These are phyloP conservation scores for Penicillium sp. DNA, from an alignment of 2,329 filamentous ascomycete species.

Conservation along the genomic window DNA sequence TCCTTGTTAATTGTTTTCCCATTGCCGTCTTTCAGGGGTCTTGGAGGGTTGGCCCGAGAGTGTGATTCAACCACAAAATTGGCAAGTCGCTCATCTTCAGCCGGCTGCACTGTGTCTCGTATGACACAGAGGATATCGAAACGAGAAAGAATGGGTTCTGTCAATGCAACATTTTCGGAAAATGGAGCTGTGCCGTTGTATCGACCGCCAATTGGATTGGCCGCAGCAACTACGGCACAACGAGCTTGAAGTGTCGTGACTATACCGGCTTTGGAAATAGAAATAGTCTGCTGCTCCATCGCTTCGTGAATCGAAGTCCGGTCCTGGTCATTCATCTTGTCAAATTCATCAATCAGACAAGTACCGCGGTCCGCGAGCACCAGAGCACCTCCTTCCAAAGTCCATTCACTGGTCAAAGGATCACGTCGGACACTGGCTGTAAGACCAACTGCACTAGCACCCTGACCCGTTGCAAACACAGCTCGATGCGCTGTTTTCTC, in stretches of 20 bases:
- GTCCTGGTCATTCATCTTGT: slow-evolving; percentile 99
- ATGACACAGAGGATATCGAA: slow-evolving; percentile 98
- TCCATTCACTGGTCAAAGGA: slow-evolving; percentile 95
- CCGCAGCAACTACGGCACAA: slow-evolving; percentile 92
- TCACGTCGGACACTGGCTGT: slow-evolving; percentile 95
- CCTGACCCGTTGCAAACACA: slow-evolving; percentile 96
- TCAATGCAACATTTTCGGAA: slow-evolving; percentile 92
- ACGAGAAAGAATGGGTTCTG: slow-evolving; percentile 94
- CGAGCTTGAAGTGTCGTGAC: slow-evolving; percentile 95
- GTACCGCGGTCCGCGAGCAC: slow-evolving; percentile 93
- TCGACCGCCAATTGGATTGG: slow-evolving; percentile 91
- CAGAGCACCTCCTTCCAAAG: slow-evolving; percentile 88
- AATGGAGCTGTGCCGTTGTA: slow-evolving; percentile 97
- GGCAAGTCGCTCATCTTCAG: slow-evolving; percentile 86
- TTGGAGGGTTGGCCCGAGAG: slow-evolving; percentile 75
- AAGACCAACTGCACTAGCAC: slow-evolving; percentile 93
- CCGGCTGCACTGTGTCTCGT: slow-evolving; percentile 87
- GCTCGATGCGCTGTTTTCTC: slow-evolving; percentile 96
- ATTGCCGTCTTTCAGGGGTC: slow-evolving; percentile 46
- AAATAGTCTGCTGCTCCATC: slow-evolving; percentile 99
- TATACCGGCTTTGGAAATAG: slow-evolving; percentile 97
- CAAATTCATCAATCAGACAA: slow-evolving; percentile 96
- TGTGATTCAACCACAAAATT: slow-evolving; percentile 95
- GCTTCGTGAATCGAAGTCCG: slow-evolving; percentile 98
- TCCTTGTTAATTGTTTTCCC: slow-evolving; percentile 43